A percentile compares a stretch with the other conserved stretches of the same genome.
These are phyloP conservation scores for Alternaria sp. DNA, from an alignment of 2,329 filamentous ascomycete species.

Conservation along the genomic window DNA sequence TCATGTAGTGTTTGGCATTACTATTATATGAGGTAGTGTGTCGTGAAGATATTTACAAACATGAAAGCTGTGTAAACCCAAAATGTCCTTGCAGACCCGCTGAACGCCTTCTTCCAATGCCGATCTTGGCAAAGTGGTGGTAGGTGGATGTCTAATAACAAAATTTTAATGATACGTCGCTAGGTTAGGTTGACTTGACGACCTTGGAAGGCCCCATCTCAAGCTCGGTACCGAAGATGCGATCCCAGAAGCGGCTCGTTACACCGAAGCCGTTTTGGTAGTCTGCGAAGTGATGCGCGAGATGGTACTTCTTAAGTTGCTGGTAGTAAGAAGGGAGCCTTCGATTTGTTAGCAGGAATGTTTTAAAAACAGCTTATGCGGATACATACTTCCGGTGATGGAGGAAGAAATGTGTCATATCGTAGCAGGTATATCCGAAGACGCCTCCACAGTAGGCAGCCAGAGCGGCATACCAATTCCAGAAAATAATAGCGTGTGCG, in stretches of 20 bases:
- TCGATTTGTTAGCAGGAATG: constrained; percentile 18
- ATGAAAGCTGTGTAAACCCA: constrained; percentile 5
- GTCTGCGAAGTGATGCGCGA: constrained; percentile 96
- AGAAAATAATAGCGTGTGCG: constrained; percentile 81
- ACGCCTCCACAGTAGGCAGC: constrained; percentile 88
- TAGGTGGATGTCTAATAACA: constrained; percentile 11
- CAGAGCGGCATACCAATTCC: constrained; percentile 82
- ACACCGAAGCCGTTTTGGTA: constrained; percentile 98
- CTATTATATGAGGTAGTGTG: constrained; percentile 12
- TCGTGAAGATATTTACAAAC: constrained; percentile 11
- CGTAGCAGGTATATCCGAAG: constrained; percentile 95
- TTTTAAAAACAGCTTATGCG: not conserved
- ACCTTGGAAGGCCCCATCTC: constrained; percentile 60
- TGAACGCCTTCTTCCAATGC: constrained; percentile 22
- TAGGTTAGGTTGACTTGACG: constrained; percentile 52
- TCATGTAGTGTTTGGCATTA: constrained; percentile 20
- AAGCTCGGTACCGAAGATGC: constrained; percentile 88
- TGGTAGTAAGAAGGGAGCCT: constrained; percentile 88
- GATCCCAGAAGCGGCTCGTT: constrained; percentile 95
- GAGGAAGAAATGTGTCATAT: constrained; percentile 97
- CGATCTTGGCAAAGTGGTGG: constrained; percentile 12
- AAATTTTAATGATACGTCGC: not conserved
- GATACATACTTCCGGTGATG: constrained; percentile 82
- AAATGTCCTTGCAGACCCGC: constrained; percentile 9
- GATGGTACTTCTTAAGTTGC: constrained; percentile 94